Evolutionary conservation across 164 flowering plant species (phyloP).

Genomic region (Magnolia sinica): DNA sequence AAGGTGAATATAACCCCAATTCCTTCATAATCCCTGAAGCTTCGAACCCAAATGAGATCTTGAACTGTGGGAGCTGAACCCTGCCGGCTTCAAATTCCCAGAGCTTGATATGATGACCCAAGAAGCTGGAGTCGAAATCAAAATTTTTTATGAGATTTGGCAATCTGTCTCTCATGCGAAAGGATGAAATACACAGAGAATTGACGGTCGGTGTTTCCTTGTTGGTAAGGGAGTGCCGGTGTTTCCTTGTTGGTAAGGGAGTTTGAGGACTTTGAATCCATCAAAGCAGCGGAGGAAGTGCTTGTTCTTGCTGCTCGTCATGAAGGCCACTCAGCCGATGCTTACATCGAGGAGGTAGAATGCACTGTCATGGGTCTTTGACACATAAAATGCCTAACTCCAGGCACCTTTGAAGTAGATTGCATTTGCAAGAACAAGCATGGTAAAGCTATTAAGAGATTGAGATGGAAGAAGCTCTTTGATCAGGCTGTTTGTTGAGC

Average conservation of each 20-base stretch:
- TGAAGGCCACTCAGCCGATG: constrained; percentile 23
- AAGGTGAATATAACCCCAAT: constrained; percentile 13
- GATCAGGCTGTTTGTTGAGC: constrained; percentile 19
- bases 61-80: constrained; percentile 25
- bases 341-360: constrained; percentile 28
- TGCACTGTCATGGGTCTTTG: constrained; percentile 10
- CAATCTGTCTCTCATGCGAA: constrained; percentile 21
- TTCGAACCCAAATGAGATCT: constrained; percentile 19
- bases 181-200: constrained; percentile 30
- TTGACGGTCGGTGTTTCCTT: neutral
- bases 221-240: neutral
- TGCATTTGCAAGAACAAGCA: constrained; percentile 19
- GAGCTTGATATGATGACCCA: constrained; percentile 9
- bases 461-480: constrained; percentile 14
- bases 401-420: constrained; percentile 33
- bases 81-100: neutral
- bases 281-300: constrained; percentile 1
- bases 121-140: constrained; percentile 7
- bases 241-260: constrained; percentile 19
- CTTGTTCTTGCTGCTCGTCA: constrained; percentile 8
- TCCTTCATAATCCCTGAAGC: constrained; percentile 10
- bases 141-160: constrained; percentile 5
- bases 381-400: constrained; percentile 6
- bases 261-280: constrained; percentile 17
- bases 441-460: neutral